Base-by-base conservation (phyloP, 208 protist species). In the Trypanosoma caninum region DNA sequence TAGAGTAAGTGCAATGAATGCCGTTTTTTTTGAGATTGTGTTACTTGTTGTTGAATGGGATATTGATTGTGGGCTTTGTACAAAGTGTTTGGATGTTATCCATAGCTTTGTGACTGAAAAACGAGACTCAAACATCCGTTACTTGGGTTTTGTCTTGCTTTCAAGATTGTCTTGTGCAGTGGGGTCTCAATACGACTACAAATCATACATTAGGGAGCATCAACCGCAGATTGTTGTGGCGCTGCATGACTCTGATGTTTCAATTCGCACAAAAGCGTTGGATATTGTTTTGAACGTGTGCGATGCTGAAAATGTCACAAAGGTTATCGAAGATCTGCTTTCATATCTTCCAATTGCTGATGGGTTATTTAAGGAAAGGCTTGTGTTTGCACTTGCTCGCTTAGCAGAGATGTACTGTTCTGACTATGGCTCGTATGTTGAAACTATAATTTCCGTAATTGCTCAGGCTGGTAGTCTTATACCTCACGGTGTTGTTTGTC, bases 221-320 rank as follows among this genome's bases (percentile, higher is more conserved):
- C 93, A 98, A 79, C 76, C 80, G 50, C 91, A 94, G 52, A 84
- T 98, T 54, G 75, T 97, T 52, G 83, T 93, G 20, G 81, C 89
- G 14, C 74, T 98, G 50, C 90, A 97, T 65, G 97, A 99, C 69
- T 47, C 84, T 16, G 98, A 99, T 82, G 94, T 98, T 40, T 98
- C 91, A 23, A 98, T 99, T 55, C 94, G 98, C 23, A 86, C 91
- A 27, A 91, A 98, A 56, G 98, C 98, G 18, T 78, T 99, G 5
- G 96, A 99, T 69, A 87, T 99, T 22, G 73, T 99, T 8, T 99
- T 98, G 66, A 81, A 75, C 42, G 97, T 99, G 87, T 99, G 98
- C 86, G 95, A 98, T 73, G 59, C 76, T 4, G 64, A 66, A 23
- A 99, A 93, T 62, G 73, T 82, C 31, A 79, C 84, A 27, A 78